Conservation (phyloP, 176 grass and related monocot genomes). For the Paspalum vaginatum region DNA sequence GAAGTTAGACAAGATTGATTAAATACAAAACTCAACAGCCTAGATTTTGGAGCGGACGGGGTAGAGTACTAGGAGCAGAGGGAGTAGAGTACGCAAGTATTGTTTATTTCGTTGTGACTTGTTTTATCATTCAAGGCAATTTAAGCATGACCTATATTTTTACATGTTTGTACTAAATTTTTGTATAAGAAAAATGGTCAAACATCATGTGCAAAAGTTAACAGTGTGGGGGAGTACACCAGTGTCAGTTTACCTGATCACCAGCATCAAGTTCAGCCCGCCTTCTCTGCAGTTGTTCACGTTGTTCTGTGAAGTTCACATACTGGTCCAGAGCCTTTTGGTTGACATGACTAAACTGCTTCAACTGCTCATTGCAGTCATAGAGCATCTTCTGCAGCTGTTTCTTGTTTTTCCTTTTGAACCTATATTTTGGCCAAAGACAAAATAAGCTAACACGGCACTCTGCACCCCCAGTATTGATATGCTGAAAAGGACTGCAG, state of each 20-base stretch:
- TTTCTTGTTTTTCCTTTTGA: slow-evolving; percentile 96
- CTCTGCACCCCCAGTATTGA: not conserved
- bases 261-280: slow-evolving; percentile 93
- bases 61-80: no score
- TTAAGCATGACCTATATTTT: no score
- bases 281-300: slow-evolving; percentile 85
- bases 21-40: no score
- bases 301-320: slow-evolving; percentile 98
- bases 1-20: no score
- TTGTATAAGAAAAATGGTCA: no score
- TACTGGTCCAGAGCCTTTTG: slow-evolving; percentile 99
- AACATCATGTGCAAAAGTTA: no score
- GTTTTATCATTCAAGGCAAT: no score
- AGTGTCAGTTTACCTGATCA: slow-evolving; percentile 60
- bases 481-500: slow-evolving; percentile 18
- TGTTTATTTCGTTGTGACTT: no score
- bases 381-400: slow-evolving; percentile 92
- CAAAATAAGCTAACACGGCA: slow-evolving; percentile 34
- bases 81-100: no score
- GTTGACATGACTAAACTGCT: slow-evolving; percentile 98
- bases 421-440: slow-evolving; percentile 51
- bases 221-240: no score
- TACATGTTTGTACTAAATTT: no score
- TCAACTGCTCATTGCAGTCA: slow-evolving; percentile 86
- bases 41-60: no score